These are phyloP conservation scores for Penicillium paxilli DNA, from an alignment of 495 filamentous ascomycete species.

Conservation along the genomic window DNA sequence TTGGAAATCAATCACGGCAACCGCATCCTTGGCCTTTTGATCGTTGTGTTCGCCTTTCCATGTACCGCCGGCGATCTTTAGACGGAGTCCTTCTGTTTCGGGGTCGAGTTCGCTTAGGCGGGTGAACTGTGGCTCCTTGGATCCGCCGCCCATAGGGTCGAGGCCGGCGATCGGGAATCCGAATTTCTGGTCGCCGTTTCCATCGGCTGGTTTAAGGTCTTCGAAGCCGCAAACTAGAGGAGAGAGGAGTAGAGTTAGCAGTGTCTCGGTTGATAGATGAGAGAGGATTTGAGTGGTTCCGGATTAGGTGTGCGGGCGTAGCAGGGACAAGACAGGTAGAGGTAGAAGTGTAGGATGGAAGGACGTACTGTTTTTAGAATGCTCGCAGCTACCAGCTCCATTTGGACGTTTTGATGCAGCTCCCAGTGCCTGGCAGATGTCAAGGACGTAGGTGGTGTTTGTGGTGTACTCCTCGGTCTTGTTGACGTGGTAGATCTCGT, in stretches of 20 bases:
- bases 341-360: too few species aligned
- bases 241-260: constrained; percentile 2
- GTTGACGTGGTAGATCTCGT: constrained; percentile 62
- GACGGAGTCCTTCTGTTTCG: constrained; percentile 64
- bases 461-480: constrained; percentile 43
- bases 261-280: background rate
- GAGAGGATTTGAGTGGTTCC: background rate
- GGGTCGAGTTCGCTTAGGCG: constrained; percentile 63
- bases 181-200: constrained; percentile 28
- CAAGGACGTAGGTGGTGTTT: constrained; percentile 87
- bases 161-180: constrained; percentile 74
- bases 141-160: constrained; percentile 56
- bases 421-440: constrained; percentile 71
- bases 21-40: constrained; percentile 53
- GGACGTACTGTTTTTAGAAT: constrained; percentile 45
- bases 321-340: background rate
- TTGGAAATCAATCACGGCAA: constrained; percentile 78
- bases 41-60: constrained; percentile 46
- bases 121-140: constrained; percentile 57
- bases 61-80: constrained; percentile 69
- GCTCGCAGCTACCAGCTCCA: constrained; percentile 53
- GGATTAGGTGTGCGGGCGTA: background rate
- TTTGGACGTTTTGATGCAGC: constrained; percentile 59
- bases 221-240: constrained; percentile 79
- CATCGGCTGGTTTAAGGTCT: constrained; percentile 42